A percentile compares a stretch with the other conserved stretches of the same genome.
phyloP scores from a whole-genome alignment of 768 basidiomycete species.

The Chiua virens region DNA sequence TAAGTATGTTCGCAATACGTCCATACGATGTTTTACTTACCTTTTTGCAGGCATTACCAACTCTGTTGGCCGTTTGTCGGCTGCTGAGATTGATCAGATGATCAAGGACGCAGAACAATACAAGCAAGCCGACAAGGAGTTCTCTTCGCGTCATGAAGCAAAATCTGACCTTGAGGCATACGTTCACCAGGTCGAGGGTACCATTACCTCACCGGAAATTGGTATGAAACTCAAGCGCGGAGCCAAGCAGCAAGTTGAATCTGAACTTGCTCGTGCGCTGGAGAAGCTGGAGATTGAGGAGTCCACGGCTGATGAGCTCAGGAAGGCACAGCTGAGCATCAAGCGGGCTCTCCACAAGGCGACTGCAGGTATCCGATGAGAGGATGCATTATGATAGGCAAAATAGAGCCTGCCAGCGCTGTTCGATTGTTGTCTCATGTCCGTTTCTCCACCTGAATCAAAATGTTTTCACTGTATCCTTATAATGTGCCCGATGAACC shows the following conservation, averaged over 20 bases:
- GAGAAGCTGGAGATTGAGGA: constrained; percentile 99
- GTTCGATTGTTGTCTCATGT: constrained; percentile 14
- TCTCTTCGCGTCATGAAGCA: constrained; percentile 96
- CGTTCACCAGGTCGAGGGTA: constrained; percentile 94
- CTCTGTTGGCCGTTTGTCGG: constrained; percentile 97
- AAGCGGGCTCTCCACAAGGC: constrained; percentile 99
- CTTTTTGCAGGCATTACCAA: constrained; percentile 80
- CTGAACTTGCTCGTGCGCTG: constrained; percentile 95
- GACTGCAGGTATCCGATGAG: constrained; percentile 82
- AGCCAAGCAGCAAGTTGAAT: constrained; percentile 91
- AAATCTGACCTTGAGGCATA: constrained; percentile 98
- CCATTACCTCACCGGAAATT: constrained; percentile 94
- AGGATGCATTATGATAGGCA: constrained; percentile 4
- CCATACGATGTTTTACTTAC: constrained; percentile 2
- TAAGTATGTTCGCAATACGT: constrained; percentile 57
- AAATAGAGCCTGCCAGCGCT: constrained; percentile 14
- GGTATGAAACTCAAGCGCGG: constrained; percentile 99
- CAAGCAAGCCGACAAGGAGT: constrained; percentile 97
- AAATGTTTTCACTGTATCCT: constrained; percentile 10
- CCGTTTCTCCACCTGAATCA: constrained; percentile 17
- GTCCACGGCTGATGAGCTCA: constrained; percentile 89
- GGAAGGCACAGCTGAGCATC: constrained; percentile 92
- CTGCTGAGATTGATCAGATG: constrained; percentile 99
- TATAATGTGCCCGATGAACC: not conserved
- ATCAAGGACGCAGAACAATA: constrained; percentile 98